Conservation (phyloP, 1,139 yeast species). For the Chernovozyma aurita region DNA sequence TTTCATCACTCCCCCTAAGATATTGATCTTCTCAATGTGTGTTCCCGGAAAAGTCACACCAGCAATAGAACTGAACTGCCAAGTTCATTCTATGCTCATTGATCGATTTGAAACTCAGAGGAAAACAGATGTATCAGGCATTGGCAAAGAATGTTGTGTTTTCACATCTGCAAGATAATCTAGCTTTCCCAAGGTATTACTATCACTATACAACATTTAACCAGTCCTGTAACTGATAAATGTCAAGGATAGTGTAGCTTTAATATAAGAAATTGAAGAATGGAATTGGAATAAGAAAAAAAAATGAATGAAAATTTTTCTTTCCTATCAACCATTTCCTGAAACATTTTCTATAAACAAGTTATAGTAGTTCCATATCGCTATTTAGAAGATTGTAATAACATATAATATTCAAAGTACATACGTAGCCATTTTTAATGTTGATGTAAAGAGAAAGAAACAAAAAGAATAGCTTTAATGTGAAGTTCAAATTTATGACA, state of each 20-base stretch:
- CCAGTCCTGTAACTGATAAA: too few species aligned
- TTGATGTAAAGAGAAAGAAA: constrained; percentile 3
- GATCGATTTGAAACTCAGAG: constrained; percentile 29
- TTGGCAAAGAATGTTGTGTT: constrained; percentile 32
- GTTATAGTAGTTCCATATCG: too few species aligned
- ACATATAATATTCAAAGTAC: too few species aligned
- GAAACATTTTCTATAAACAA: too few species aligned
- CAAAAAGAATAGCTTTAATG: neutral
- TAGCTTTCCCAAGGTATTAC: constrained; percentile 29
- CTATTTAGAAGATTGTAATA: too few species aligned
- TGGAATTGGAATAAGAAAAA: too few species aligned
- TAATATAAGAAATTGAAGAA: too few species aligned
- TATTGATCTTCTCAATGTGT: neutral
- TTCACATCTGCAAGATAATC: constrained; percentile 44
- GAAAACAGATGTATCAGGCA: constrained; percentile 49
- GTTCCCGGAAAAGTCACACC: constrained; percentile 20
- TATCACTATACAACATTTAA: too few species aligned
- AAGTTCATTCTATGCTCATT: constrained; percentile 32
- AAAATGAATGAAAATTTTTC: too few species aligned
- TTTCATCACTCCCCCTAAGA: constrained; percentile 1
- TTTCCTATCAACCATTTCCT: too few species aligned
- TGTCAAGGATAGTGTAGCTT: too few species aligned
- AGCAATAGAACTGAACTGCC: constrained; percentile 43
- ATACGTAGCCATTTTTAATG: constrained; percentile 11
- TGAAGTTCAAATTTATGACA: neutral